Conservation (phyloP, 2,329 filamentous ascomycete genomes). For the Botryotinia narcissicola region DNA sequence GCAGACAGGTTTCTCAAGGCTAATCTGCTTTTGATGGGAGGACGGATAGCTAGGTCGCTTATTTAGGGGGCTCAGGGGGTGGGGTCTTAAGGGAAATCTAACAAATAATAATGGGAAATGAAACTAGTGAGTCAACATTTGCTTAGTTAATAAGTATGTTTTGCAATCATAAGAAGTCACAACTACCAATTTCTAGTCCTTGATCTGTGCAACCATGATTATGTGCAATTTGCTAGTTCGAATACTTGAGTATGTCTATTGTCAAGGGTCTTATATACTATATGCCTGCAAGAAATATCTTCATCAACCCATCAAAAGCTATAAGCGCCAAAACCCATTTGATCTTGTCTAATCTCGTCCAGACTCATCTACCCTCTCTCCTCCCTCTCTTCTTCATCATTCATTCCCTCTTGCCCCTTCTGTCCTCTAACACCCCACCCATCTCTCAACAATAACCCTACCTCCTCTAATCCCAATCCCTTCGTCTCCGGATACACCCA, state of each 20-base stretch:
- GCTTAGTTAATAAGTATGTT: not conserved
- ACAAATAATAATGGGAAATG: not conserved
- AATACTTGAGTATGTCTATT: not conserved
- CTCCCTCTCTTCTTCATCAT: not conserved
- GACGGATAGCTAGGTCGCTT: not conserved
- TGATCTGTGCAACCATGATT: not conserved
- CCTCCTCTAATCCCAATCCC: constrained; percentile 78
- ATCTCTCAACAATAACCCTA: constrained; percentile 65
- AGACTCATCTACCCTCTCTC: not conserved
- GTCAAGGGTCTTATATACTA: not conserved
- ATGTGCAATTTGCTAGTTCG: too few species aligned
- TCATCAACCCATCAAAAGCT: not conserved
- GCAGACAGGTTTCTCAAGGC: not conserved
- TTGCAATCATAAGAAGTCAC: not conserved
- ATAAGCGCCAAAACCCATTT: not conserved
- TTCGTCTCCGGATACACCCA: constrained; percentile 82
- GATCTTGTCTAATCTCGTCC: too few species aligned
- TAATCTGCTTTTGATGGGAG: not conserved
- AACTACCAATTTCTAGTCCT: not conserved
- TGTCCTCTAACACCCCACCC: constrained; percentile 67
- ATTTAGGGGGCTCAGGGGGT: not conserved
- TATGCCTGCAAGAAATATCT: not conserved
- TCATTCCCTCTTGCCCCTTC: constrained; percentile 40
- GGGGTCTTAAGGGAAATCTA: not conserved
- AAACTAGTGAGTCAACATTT: not conserved